Percentiles rank a stretch among this genome's conserved stretches.
Conservation (phyloP, 75 land plant species). For the Ceratopteris richardii region DNA sequence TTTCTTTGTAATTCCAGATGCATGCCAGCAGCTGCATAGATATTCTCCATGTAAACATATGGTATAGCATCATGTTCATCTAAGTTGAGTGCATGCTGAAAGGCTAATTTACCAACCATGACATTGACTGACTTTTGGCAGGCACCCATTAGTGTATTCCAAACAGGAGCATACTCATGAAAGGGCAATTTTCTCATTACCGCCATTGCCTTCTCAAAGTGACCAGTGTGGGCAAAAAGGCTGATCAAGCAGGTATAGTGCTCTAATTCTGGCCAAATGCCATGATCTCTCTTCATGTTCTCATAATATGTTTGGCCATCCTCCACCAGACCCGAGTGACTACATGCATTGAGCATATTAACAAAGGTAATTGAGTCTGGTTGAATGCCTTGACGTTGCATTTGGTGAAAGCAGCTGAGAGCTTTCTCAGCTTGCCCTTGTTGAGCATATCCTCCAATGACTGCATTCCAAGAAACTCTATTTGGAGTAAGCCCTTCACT, state of each 20-base stretch:
- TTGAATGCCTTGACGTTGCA: slow-evolving; percentile 8
- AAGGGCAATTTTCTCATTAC: slow-evolving; percentile 42
- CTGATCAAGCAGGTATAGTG: slow-evolving; percentile 56
- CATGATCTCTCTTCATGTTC: slow-evolving; percentile 16
- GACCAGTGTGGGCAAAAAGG: slow-evolving; percentile 35
- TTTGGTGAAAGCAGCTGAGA: slow-evolving; percentile 19
- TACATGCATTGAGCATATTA: slow-evolving; percentile 25
- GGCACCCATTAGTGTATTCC: slow-evolving; percentile 59
- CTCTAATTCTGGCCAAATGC: slow-evolving; percentile 26
- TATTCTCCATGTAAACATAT: slow-evolving; percentile 34
- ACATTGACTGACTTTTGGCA: slow-evolving; percentile 35
- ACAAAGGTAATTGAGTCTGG: slow-evolving; percentile 33
- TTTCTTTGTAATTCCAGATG: no score
- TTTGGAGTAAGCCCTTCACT: slow-evolving; percentile 11
- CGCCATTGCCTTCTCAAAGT: slow-evolving; percentile 31
- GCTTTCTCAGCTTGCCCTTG: slow-evolving; percentile 20
- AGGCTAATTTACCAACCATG: slow-evolving; percentile 37
- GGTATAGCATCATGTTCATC: slow-evolving; percentile 40
- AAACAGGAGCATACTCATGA: slow-evolving; percentile 33
- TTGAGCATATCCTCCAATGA: slow-evolving; percentile 38
- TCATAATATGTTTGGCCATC: slow-evolving; percentile 28
- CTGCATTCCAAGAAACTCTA: slow-evolving; percentile 24
- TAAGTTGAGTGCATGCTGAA: slow-evolving; percentile 27
- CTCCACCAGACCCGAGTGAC: slow-evolving; percentile 16
- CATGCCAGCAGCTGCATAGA: slow-evolving; percentile 41